Evolutionary conservation across 140 eudicot genomes (phyloP), one percentile per base, ranked within the genome.

Genomic region (Cichorium intybus): DNA sequence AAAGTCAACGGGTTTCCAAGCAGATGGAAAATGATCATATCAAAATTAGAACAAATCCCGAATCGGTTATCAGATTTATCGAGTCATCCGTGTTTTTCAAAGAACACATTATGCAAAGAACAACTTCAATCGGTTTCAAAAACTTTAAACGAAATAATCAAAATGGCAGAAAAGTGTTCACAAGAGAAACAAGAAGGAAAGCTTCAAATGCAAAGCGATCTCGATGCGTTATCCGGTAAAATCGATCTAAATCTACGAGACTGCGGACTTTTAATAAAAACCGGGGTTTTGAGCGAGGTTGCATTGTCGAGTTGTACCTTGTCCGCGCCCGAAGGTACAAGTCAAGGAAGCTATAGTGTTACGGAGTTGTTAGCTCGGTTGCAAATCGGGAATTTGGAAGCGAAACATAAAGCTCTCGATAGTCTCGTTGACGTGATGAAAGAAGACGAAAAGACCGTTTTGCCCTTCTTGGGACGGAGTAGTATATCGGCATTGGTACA

Each of bases 161-260:
- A 77, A 37, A 57, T 83, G 65, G 85, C 97, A 3, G 95, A 92
- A 21, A 51, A 77, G 20, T 92, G 95, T 54, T 52, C 67, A 20
- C 75, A 75, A 23, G 94, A 79, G 59, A 81, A 84, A 64, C 77
- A 77, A 2, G 90, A 85, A 56, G 99, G 99, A 35, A 93, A 93
- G 75, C 97, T 93, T 37, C 84, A 64, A 37, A 88, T 88, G 99
- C 99, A 93, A 60, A 93, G 97, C 26, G 95, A 93, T 73, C 95
- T 93, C 6, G 99, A 93, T 62, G 56, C 95, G 0, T 55, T 93
- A 28, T 79, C 74, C 0, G 83, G 94, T 34, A 81, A 82, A 66
- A 72, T 93, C 60, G 97, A 86, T 53, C 69, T 93, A 39, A 85
- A 85, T 69, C 79, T 93, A 43, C 81, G 85, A 21, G 99, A 93